Percentiles rank a stretch among this genome's conserved stretches.
Conservation (phyloP, 306 rosid species). For the Boehmeria nivea region DNA sequence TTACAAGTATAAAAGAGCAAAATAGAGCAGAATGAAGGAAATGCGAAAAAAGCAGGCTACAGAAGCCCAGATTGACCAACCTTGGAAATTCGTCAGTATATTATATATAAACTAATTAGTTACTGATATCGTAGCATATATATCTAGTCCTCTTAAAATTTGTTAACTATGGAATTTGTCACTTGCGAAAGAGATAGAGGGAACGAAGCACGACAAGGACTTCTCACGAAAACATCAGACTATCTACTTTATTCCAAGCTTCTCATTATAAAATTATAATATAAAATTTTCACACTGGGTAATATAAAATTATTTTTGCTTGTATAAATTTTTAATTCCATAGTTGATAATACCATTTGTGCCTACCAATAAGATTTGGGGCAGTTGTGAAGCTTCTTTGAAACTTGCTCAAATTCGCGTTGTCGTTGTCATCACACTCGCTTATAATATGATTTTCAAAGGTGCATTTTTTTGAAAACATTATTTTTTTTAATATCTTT, state of each 20-base stretch:
- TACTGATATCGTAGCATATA: too few species aligned
- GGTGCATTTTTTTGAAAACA: too few species aligned
- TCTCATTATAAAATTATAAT: conserved; percentile 6
- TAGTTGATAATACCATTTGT: conserved; percentile 22
- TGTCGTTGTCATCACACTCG: background rate
- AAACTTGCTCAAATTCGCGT: conserved; percentile 6
- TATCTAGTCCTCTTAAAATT: too few species aligned
- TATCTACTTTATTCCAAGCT: conserved; percentile 21
- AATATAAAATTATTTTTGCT: background rate
- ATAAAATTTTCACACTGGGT: conserved; percentile 23
- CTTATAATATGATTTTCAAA: too few species aligned
- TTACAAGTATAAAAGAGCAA: too few species aligned
- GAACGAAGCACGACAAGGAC: conserved; percentile 3
- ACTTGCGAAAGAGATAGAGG: background rate
- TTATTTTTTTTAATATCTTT: too few species aligned
- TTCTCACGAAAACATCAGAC: conserved; percentile 21
- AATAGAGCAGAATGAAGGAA: too few species aligned
- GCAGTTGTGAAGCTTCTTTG: conserved; percentile 28
- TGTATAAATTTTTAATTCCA: conserved; percentile 10
- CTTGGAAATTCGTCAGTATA: too few species aligned
- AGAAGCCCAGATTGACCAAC: too few species aligned
- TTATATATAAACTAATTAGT: too few species aligned
- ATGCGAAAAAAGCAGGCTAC: too few species aligned
- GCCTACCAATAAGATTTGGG: conserved; percentile 25
- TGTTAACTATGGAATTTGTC: conserved; percentile 4